These are phyloP conservation scores for Plectosphaerella cucumerina DNA, from an alignment of 2,329 filamentous ascomycete species.

Conservation along the genomic window DNA sequence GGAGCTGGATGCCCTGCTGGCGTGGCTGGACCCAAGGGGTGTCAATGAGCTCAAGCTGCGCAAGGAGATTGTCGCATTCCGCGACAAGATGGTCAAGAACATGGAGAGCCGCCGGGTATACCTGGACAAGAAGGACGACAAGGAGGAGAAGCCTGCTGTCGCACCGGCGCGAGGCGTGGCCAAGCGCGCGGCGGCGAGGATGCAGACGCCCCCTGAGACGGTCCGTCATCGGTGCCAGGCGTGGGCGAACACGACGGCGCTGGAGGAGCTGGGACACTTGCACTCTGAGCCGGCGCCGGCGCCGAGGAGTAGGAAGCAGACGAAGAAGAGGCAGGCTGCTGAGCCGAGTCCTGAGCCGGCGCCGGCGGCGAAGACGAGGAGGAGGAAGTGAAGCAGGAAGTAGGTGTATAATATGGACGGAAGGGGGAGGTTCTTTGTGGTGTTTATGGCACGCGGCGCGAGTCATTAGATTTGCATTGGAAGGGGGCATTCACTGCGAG, in stretches of 20 bases:
- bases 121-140: constrained; percentile 39
- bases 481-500: background rate
- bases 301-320: constrained; percentile 45
- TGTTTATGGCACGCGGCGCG: background rate
- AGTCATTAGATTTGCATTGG: background rate
- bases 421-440: background rate
- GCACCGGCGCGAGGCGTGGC: constrained; percentile 36
- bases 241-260: constrained; percentile 54
- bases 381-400: constrained; percentile 9
- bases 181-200: constrained; percentile 37
- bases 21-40: constrained; percentile 85
- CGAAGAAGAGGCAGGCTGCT: constrained; percentile 44
- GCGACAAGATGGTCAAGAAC: constrained; percentile 69
- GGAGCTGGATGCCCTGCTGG: constrained; percentile 72
- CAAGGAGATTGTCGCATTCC: constrained; percentile 78
- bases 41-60: constrained; percentile 80
- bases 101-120: constrained; percentile 81
- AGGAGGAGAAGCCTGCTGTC: constrained; percentile 29
- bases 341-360: constrained; percentile 14
- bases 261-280: constrained; percentile 53
- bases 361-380: constrained; percentile 18
- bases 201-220: constrained; percentile 42
- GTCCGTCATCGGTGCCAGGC: constrained; percentile 42
- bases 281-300: constrained; percentile 53
- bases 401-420: background rate